Base-by-base conservation (phyloP, 1,284 basidiomycete species). In the Porodaedalea pini region DNA sequence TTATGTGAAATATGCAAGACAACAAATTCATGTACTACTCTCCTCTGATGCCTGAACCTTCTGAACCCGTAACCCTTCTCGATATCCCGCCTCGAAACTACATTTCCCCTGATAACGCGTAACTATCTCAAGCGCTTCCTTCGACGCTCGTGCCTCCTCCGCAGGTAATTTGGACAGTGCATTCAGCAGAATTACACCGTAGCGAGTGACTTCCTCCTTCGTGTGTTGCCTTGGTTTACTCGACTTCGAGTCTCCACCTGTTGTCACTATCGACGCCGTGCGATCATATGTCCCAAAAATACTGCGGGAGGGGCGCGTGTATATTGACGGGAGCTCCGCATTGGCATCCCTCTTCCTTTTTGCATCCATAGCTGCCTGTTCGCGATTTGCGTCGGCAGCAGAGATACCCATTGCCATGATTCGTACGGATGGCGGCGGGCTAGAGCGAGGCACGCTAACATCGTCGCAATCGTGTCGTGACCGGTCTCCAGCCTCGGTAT, bases 401-500 rank as follows among this genome's bases (percentile, higher is more conserved):
- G 13, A 31, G 37, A 37, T 13, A 23, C 36, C 49, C 23, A 25
- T 36, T n/a, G 49, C 34, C 21, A 13, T n/a, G 17, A 51, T 15
- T 23, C 49, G 49, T 23, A 51, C 17, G 23, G 36, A 37, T 11
- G 55, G 56, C 8, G 51, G 36, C 13, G 56, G 56, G n/a, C 56
- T 53, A 37, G 32, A 36, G 21, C 50, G 27, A 10, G 56, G 56
- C 19, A 31, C 34, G 31, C 44, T 52, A 21, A 52, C 34, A 21
- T 57, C 56, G 27, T 51, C 48, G 29, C 19, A 34, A n/a, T 57
- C 55, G 2, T 23, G 11, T 15, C 34, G 48, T 7, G 37, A 17
- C 11, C 34, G 23, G 2, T 17, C 17, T 17, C 51, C 48, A 27
- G 23, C n/a, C 4, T 50, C 25, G 15, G 40, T 48, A 25, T 45